A percentile compares a stretch with the other conserved stretches of the same genome.
Evolutionary conservation across 2,329 filamentous ascomycete genomes (phyloP).

Genomic region (Aspergillus flavus): DNA sequence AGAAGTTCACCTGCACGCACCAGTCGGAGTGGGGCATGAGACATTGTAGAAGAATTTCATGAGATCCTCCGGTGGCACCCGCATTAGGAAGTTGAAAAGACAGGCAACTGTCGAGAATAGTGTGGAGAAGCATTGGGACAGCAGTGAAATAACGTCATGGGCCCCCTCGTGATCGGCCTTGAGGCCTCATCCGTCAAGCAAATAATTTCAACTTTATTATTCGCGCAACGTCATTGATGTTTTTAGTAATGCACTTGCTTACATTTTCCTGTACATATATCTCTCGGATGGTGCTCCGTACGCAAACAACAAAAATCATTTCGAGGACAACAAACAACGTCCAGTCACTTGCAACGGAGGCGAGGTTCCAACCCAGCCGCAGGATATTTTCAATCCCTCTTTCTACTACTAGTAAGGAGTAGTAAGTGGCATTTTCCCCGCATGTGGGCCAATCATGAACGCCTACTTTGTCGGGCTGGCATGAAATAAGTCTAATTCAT

Average conservation of each 20-base stretch:
- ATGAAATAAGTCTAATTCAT: neutral
- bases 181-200: slow-evolving; percentile 2
- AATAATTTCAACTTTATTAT: neutral
- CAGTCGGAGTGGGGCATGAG: neutral
- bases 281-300: neutral
- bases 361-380: neutral
- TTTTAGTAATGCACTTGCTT: neutral
- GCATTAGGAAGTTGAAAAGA: neutral
- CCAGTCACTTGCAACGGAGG: neutral
- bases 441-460: neutral
- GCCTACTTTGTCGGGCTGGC: neutral
- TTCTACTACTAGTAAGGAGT: too few species aligned
- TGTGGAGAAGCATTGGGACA: neutral
- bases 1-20: neutral
- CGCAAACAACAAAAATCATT: neutral
- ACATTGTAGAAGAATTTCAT: neutral
- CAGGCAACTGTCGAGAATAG: neutral
- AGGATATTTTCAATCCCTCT: neutral
- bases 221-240: slow-evolving; percentile 2
- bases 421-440: neutral
- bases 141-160: slow-evolving; percentile 15
- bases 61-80: neutral
- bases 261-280: neutral
- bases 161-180: slow-evolving; percentile 15
- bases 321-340: too few species aligned